A percentile compares a stretch with the other conserved stretches of the same genome.
phyloP scores from a whole-genome alignment of 176 grass and related monocot genomes.

The Eragrostis curvula region DNA sequence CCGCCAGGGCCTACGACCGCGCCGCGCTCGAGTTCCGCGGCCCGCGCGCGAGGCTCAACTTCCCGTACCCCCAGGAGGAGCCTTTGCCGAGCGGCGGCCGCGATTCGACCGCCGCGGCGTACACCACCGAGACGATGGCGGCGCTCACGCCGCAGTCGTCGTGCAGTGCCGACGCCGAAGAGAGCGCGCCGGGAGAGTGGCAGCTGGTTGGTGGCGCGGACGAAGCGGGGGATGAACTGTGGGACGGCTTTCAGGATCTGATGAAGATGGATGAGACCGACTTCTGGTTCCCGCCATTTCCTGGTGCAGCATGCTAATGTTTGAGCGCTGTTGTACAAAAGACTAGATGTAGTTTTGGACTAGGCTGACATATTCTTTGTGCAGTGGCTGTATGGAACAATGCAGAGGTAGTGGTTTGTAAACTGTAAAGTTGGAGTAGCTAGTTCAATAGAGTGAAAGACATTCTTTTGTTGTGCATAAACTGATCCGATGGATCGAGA shows the following conservation, averaged over 20 bases:
- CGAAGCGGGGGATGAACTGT: slow-evolving; percentile 41
- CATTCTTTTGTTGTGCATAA: not conserved
- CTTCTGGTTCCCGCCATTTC: slow-evolving; percentile 41
- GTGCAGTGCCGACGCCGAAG: slow-evolving; percentile 2
- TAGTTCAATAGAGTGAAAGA: too few species aligned
- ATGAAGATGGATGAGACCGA: slow-evolving; percentile 53
- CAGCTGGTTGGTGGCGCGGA: slow-evolving; percentile 21
- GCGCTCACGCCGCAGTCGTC: not conserved
- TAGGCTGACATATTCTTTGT: slow-evolving; percentile 17
- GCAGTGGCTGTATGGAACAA: not conserved
- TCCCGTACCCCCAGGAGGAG: slow-evolving; percentile 44
- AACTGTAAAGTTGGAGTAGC: too few species aligned
- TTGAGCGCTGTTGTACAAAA: not conserved
- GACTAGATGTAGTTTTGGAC: not conserved
- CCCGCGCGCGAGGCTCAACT: slow-evolving; percentile 73
- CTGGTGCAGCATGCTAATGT: slow-evolving; percentile 4
- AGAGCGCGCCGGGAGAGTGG: slow-evolving; percentile 10
- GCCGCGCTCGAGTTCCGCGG: slow-evolving; percentile 96
- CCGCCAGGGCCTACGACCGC: slow-evolving; percentile 74
- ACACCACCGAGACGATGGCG: not conserved
- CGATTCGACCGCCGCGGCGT: not conserved
- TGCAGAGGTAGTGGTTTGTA: not conserved
- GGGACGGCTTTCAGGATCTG: slow-evolving; percentile 73
- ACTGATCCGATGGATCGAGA: not conserved
- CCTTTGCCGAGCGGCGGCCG: not conserved